Conservation (phyloP, 495 filamentous ascomycete genomes). For the Hypoxylon subgilvum region DNA sequence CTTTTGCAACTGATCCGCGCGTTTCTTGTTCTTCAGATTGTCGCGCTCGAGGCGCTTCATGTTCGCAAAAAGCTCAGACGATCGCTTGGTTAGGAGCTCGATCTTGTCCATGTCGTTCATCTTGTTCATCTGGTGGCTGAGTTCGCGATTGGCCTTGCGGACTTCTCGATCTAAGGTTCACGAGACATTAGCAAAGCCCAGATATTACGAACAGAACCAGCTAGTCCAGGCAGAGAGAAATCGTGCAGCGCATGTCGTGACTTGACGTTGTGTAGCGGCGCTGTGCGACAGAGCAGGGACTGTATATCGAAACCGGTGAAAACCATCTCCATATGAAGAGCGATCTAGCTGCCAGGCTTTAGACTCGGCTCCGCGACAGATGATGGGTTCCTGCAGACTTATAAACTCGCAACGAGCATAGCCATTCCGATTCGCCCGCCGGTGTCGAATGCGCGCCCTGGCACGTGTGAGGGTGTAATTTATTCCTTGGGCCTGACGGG, state of each 20-base stretch:
- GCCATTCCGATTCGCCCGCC: slow-evolving; percentile 1
- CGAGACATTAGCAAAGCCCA: slow-evolving; percentile 20
- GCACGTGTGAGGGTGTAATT: not conserved
- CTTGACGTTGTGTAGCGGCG: slow-evolving; percentile 2
- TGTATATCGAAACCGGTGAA: slow-evolving; percentile 3
- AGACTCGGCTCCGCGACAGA: not conserved
- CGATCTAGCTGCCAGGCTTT: not conserved
- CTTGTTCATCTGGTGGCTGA: slow-evolving; percentile 78
- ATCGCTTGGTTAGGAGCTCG: slow-evolving; percentile 87
- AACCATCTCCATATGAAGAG: not conserved
- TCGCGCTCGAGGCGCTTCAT: slow-evolving; percentile 96
- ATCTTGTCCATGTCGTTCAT: slow-evolving; percentile 77
- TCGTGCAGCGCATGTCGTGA: slow-evolving; percentile 4
- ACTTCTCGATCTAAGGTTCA: slow-evolving; percentile 66
- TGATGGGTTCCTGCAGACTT: not conserved
- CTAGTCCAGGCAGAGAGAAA: not conserved
- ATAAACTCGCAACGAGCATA: slow-evolving; percentile 13
- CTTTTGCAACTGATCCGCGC: slow-evolving; percentile 92
- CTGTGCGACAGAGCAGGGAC: slow-evolving; percentile 8
- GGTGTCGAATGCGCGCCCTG: not conserved
- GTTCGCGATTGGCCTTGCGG: slow-evolving; percentile 89
- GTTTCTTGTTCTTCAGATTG: slow-evolving; percentile 92
- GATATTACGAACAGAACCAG: slow-evolving; percentile 1
- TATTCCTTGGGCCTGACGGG: not conserved
- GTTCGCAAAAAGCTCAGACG: slow-evolving; percentile 85